These are phyloP conservation scores for Xylaria sp. DNA, from an alignment of 2,329 filamentous ascomycete species.

Conservation along the genomic window DNA sequence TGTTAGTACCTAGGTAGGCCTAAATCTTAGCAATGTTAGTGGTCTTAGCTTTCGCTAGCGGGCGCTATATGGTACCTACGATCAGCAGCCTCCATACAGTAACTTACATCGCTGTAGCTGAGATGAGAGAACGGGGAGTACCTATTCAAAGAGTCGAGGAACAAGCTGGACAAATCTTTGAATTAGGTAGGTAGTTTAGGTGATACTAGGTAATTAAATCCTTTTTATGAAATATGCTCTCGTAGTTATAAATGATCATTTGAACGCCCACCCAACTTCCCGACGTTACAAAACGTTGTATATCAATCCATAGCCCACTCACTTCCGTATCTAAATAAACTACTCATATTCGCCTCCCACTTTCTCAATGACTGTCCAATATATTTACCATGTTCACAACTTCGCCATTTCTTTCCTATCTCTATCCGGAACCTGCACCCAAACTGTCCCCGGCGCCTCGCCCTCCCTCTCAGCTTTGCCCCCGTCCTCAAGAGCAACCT, in stretches of 20 bases:
- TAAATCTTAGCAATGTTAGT: not conserved
- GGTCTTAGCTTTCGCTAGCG: not conserved
- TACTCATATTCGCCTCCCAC: not conserved
- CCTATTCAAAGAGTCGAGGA: not conserved
- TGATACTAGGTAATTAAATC: not conserved
- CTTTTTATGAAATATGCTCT: not conserved
- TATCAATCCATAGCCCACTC: not conserved
- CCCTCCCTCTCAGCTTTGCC: constrained; percentile 51
- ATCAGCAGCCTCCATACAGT: too few species aligned
- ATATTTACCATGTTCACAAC: not conserved
- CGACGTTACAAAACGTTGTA: not conserved
- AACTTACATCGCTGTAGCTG: not conserved
- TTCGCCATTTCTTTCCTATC: constrained; percentile 23
- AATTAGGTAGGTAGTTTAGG: not conserved
- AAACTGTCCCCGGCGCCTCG: constrained; percentile 41
- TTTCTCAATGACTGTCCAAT: not conserved
- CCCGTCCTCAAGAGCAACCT: constrained; percentile 61
- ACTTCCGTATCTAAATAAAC: not conserved
- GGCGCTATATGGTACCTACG: not conserved
- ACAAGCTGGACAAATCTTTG: not conserved
- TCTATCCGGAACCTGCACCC: constrained; percentile 40
- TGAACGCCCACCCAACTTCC: not conserved
- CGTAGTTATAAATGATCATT: not conserved
- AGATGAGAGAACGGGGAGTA: not conserved
- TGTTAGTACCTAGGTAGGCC: not conserved